Percentiles rank a stretch among this genome's conserved stretches.
Conservation (phyloP, 2,329 filamentous ascomycete species). For the Dactylellina cionopaga region DNA sequence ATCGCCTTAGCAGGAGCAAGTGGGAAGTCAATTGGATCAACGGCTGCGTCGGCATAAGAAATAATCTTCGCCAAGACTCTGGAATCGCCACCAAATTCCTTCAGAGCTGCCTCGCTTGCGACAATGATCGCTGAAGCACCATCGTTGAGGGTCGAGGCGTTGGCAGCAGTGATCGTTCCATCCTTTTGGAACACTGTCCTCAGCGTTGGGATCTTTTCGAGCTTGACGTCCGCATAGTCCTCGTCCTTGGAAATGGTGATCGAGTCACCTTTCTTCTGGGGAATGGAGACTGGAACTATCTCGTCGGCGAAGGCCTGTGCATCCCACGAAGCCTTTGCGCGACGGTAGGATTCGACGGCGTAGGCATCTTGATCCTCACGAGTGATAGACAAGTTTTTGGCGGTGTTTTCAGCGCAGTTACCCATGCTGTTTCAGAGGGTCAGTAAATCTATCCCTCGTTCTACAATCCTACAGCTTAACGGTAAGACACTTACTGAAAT, state of each 20-base stretch:
- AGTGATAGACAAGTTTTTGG: constrained; percentile 82
- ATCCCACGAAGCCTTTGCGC: constrained; percentile 90
- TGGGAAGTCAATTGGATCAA: constrained; percentile 93
- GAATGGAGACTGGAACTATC: constrained; percentile 86
- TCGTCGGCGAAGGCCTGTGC: constrained; percentile 85
- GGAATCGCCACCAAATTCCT: constrained; percentile 79
- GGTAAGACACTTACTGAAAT: constrained; percentile 69
- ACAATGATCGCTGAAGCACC: constrained; percentile 90
- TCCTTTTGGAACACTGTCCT: constrained; percentile 91
- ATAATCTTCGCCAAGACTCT: constrained; percentile 77
- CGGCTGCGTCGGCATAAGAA: constrained; percentile 83
- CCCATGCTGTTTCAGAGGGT: constrained; percentile 72
- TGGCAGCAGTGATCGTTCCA: constrained; percentile 92
- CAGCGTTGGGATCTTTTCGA: constrained; percentile 83
- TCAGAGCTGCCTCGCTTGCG: constrained; percentile 80
- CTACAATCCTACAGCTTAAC: background rate
- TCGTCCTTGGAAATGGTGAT: constrained; percentile 81
- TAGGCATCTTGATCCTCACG: constrained; percentile 91
- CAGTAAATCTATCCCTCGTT: background rate
- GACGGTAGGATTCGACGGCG: constrained; percentile 86
- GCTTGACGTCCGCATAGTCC: constrained; percentile 84
- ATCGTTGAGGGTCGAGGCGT: constrained; percentile 93
- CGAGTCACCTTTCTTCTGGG: constrained; percentile 82
- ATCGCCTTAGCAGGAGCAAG: constrained; percentile 92
- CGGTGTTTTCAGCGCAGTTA: constrained; percentile 92